Percentiles rank a stretch among this genome's conserved stretches.
Evolutionary conservation across 2,329 filamentous ascomycete genomes (phyloP).

Genomic region (Fusarium piperis): DNA sequence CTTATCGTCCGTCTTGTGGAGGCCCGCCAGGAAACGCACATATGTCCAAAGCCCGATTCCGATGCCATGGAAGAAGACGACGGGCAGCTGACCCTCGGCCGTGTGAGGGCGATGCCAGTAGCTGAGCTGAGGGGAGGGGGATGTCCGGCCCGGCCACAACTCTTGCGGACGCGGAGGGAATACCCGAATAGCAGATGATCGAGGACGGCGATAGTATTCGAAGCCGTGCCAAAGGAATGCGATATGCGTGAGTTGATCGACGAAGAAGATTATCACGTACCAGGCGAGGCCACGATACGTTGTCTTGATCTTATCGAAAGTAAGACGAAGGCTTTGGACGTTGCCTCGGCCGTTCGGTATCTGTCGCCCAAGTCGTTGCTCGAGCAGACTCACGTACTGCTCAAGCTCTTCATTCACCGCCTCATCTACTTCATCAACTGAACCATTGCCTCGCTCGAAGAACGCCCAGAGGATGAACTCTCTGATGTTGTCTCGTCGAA

Average conservation of each 20-base stretch:
- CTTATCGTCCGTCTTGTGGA: conserved; percentile 51
- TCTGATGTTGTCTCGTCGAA: conserved; percentile 73
- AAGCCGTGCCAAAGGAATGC: conserved; percentile 61
- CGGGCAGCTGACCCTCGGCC: conserved; percentile 55
- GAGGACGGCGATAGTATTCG: conserved; percentile 56
- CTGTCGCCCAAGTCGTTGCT: conserved; percentile 60
- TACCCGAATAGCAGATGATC: conserved; percentile 47
- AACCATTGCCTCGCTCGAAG: conserved; percentile 57
- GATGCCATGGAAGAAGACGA: conserved; percentile 77
- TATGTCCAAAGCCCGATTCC: conserved; percentile 75
- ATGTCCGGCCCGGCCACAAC: conserved; percentile 56
- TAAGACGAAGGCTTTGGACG: conserved; percentile 69
- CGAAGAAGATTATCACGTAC: conserved; percentile 66
- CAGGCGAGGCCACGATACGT: conserved; percentile 70
- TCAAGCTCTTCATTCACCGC: conserved; percentile 55
- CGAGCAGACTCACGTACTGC: conserved; percentile 60
- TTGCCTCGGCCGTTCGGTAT: conserved; percentile 65
- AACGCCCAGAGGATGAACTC: conserved; percentile 77
- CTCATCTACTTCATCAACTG: conserved; percentile 30
- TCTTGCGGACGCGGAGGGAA: conserved; percentile 68
- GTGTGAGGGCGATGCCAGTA: conserved; percentile 76
- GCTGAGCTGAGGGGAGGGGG: conserved; percentile 60
- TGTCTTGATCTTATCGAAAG: conserved; percentile 70
- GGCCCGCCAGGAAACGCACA: conserved; percentile 61
- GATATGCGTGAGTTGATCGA: conserved; percentile 62